Evolutionary conservation across 331 rosid genomes (phyloP), one percentile per base, ranked within the genome.

Genomic region (Quercus phellos): DNA sequence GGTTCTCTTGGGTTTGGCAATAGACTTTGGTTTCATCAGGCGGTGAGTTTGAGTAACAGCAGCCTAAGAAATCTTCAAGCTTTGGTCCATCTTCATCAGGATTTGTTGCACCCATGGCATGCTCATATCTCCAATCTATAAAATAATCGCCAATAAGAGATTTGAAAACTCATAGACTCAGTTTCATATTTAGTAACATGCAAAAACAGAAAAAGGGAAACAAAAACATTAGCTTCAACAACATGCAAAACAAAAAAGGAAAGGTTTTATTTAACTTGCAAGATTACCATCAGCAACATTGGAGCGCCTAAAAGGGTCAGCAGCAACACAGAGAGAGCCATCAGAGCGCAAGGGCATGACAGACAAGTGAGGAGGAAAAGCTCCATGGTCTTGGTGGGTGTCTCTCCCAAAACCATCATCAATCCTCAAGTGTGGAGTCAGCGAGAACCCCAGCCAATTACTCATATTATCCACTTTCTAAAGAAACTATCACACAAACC

Each of bases 41-140:
- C 16, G 88, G 79, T 0, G 98, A 84, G 87, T 83, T 94, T 14
- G 97, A 87, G 90, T 94, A 94, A 51, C 96, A 87, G 16, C 75
- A 80, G n/a, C 99, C 99, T 80, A 95, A 81, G 85, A 95, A 95
- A 69, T 95, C 97, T 83, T 95, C 99, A 74, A 95, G 97, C 85
- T 93, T 95, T 70, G 99, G 98, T 27, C 93, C 88, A 51, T 83
- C 88, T 58, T 83, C 87, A 51, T 79, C 79, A 42, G 91, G 85
- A 70, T 79, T 85, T 53, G 87, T 80, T 46, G 89, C 87, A n/a
- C 77, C 86, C 76, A 92, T 81, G 30, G 87, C 85, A 77, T 81
- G 63, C 14, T 89, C 91, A 82, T 85, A 90, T 68, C 91, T 85
- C 97, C 97, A 90, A 75, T 90, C 94, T 89, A 78, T 55, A 29